These are phyloP conservation scores for Coemansia sp. DNA, from an alignment of 192 early-diverging fungal genomes.

Conservation along the genomic window DNA sequence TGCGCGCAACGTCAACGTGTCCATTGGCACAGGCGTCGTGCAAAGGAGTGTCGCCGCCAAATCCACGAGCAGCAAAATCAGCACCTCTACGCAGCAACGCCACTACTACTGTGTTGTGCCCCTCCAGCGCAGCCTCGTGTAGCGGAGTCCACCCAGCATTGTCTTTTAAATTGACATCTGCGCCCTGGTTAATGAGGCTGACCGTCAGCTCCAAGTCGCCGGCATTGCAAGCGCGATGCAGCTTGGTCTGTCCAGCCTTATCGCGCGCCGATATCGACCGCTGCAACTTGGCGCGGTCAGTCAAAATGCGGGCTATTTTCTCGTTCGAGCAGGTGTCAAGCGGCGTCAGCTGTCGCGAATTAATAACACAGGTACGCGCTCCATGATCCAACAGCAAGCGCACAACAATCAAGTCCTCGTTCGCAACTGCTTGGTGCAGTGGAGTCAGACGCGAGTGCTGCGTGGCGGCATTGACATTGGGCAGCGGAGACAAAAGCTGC, in stretches of 20 bases:
- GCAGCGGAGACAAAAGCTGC: constrained; percentile 37
- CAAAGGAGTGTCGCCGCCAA: constrained; percentile 61
- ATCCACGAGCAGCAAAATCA: constrained; percentile 57
- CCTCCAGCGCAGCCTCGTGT: constrained; percentile 64
- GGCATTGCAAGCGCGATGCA: constrained; percentile 61
- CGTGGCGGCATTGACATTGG: constrained; percentile 37
- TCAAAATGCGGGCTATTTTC: constrained; percentile 40
- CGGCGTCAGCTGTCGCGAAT: constrained; percentile 41
- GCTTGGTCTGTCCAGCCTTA: constrained; percentile 62
- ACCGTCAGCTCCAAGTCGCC: constrained; percentile 55
- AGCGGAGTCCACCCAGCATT: constrained; percentile 67
- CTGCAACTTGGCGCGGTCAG: constrained; percentile 38
- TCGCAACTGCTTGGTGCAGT: constrained; percentile 35
- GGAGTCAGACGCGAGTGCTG: constrained; percentile 29
- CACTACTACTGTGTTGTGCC: constrained; percentile 36
- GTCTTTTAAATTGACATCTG: constrained; percentile 66
- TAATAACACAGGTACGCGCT: constrained; percentile 22
- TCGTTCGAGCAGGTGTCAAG: constrained; percentile 47
- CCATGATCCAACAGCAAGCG: constrained; percentile 41
- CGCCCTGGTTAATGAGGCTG: constrained; percentile 58
- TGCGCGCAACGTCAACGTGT: constrained; percentile 38
- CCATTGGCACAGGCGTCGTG: constrained; percentile 67
- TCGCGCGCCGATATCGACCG: constrained; percentile 44
- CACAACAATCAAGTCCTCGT: constrained; percentile 26
- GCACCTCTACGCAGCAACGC: constrained; percentile 58